Evolutionary conservation across 768 basidiomycete genomes (phyloP), one percentile per base, ranked within the genome.

Genomic region (Leucocoprinus sp.): DNA sequence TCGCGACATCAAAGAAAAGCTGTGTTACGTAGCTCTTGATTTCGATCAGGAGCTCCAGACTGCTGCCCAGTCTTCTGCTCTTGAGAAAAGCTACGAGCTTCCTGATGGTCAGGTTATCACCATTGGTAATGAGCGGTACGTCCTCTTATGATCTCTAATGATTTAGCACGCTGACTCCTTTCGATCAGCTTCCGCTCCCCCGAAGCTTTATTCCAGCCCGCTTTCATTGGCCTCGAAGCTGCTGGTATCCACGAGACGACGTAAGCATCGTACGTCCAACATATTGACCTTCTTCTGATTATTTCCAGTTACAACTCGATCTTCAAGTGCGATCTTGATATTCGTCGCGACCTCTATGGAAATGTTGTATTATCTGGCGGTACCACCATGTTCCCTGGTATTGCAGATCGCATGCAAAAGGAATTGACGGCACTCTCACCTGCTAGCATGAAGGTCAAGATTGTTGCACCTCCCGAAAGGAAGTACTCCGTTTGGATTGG

Each of bases 401-500:
- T 95, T 57, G 80, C 90, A 55, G 92, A 95, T 67, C 85, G 92
- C 58, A 89, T 95, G 88, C 86, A 90, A 65, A 92, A 91, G 75
- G 91, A 95, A 69, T 72, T 95, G 61, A 85, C 85, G 17, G 70
- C 82, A 17, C 73, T 93, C 54, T 76, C 85, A 45, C 91, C 92
- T 21, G 76, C 85, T 48, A 88, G 84, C 68, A 85, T 93, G 85
- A 93, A 92, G 80, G 84, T 92, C 70, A 92, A 90, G 80, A 90
- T 93, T 46, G 84, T 90, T 49, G 87, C 91, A 50, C 91, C 92
- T 41, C 90, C 91, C 44, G 91, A 95, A 73, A 74, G 91, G 57
- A 95, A 90, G 64, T 92, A 92, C 77, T 91, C 88, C 44, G 92
- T 93, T 67, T 96, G 93, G 88, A 92, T 92, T 56, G 85, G 85